These are phyloP conservation scores for Cladosporium sp. DNA, from an alignment of 2,329 filamentous ascomycete genomes.

Conservation along the genomic window DNA sequence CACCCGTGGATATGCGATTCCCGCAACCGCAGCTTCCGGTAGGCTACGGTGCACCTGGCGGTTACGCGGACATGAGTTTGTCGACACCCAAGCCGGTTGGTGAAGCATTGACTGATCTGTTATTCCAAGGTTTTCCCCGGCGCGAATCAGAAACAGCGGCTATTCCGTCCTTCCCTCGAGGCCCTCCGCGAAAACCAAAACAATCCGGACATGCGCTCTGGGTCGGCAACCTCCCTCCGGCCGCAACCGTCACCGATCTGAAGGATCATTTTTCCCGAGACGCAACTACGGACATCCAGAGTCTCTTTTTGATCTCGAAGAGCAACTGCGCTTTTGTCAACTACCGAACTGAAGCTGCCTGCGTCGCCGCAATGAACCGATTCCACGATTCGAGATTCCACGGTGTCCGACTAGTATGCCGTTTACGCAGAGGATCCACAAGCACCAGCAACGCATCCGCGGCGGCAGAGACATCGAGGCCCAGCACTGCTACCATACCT, in stretches of 20 bases:
- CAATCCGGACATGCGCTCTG: slow-evolving; percentile 82
- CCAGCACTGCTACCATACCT: background rate
- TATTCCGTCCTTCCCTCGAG: slow-evolving; percentile 43
- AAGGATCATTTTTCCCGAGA: slow-evolving; percentile 85
- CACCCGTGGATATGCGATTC: slow-evolving; percentile 21
- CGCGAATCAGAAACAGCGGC: slow-evolving; percentile 20
- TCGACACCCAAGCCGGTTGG: background rate
- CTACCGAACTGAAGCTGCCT: slow-evolving; percentile 74
- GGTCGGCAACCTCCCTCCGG: slow-evolving; percentile 88
- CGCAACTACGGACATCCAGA: slow-evolving; percentile 69
- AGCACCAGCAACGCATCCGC: slow-evolving; percentile 12
- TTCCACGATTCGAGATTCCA: slow-evolving; percentile 90
- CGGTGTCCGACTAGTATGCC: slow-evolving; percentile 76
- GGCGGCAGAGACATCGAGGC: background rate
- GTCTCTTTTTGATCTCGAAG: slow-evolving; percentile 89
- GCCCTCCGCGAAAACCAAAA: slow-evolving; percentile 60
- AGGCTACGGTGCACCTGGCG: slow-evolving; percentile 15
- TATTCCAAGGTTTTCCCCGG: slow-evolving; percentile 16
- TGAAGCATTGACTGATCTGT: background rate
- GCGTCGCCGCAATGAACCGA: slow-evolving; percentile 68
- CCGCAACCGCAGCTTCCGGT: slow-evolving; percentile 15
- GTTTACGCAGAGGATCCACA: slow-evolving; percentile 53
- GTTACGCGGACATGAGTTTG: slow-evolving; percentile 15
- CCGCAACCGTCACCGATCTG: slow-evolving; percentile 73
- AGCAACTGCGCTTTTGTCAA: slow-evolving; percentile 98